Evolutionary conservation across 768 basidiomycete species (phyloP).

Genomic region (Suillus subaureus): DNA sequence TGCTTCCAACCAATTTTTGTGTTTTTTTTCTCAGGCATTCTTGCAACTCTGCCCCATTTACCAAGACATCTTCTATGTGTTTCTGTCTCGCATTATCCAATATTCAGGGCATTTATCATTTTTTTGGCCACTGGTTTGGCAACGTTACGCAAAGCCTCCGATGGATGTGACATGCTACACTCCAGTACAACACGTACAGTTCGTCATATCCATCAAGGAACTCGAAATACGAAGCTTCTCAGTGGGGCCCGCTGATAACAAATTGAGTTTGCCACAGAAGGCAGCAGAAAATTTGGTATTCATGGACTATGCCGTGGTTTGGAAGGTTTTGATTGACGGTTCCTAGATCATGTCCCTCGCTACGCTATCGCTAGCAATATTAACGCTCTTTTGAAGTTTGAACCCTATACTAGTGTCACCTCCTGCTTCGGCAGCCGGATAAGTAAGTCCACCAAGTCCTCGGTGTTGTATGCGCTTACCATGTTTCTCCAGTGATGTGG

Average conservation of each 20-base stretch:
- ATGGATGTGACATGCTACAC: not conserved
- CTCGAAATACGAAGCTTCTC: conserved; percentile 1
- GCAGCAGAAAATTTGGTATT: not conserved
- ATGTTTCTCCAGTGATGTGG: not conserved
- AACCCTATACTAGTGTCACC: not conserved
- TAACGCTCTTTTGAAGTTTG: not conserved
- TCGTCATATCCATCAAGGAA: conserved; percentile 1
- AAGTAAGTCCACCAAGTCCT: conserved; percentile 6
- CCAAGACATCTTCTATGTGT: conserved; percentile 17
- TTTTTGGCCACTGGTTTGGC: conserved; percentile 1
- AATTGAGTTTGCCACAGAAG: conserved; percentile 4
- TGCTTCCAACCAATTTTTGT: conserved; percentile 1
- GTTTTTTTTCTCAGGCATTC: conserved; percentile 9
- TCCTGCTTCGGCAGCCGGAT: not conserved
- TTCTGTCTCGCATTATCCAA: conserved; percentile 6
- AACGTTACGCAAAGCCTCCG: not conserved
- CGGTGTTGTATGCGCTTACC: conserved; percentile 1
- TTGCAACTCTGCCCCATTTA: conserved; percentile 23
- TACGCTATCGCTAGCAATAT: conserved; percentile 1
- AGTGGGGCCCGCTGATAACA: conserved; percentile 1
- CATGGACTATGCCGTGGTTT: not conserved
- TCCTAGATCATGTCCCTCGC: not conserved
- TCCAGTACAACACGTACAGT: not conserved
- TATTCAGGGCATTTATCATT: conserved; percentile 8
- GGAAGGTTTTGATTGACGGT: conserved; percentile 1